Evolutionary conservation across 2,329 filamentous ascomycete species (phyloP).

Genomic region (Rhinocladiella mackenziei): DNA sequence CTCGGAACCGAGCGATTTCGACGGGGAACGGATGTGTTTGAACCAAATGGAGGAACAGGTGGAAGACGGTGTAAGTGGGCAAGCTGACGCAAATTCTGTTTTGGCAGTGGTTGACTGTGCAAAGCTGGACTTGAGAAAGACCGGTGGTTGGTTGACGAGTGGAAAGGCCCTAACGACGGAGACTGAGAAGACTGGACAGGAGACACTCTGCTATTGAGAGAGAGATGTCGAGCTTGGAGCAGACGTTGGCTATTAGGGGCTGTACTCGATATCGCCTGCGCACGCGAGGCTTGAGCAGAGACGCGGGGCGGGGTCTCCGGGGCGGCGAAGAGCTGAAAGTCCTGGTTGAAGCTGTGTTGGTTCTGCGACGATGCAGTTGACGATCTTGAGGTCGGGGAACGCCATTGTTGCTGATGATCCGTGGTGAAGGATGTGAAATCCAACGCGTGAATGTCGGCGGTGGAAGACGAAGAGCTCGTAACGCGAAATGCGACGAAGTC

Average conservation of each 20-base stretch:
- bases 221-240: constrained; percentile 27
- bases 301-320: constrained; percentile 25
- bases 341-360: constrained; percentile 30
- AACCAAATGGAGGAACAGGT: constrained; percentile 34
- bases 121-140: constrained; percentile 28
- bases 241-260: constrained; percentile 30
- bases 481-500: constrained; percentile 28
- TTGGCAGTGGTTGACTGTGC: constrained; percentile 22
- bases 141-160: constrained; percentile 27
- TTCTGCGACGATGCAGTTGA: constrained; percentile 31
- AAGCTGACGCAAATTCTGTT: constrained; percentile 29
- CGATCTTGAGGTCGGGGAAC: constrained; percentile 34
- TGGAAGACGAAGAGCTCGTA: constrained; percentile 29
- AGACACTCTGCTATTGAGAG: constrained; percentile 28
- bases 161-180: constrained; percentile 20
- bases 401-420: constrained; percentile 36
- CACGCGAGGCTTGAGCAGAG: constrained; percentile 29
- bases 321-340: constrained; percentile 36
- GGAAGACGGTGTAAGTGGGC: constrained; percentile 28
- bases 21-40: constrained; percentile 23
- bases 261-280: constrained; percentile 34
- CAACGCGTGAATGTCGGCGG: constrained; percentile 35
- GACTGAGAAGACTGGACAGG: constrained; percentile 25
- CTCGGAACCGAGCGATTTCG: constrained; percentile 24
- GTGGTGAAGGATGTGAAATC: constrained; percentile 37